phyloP scores from a whole-genome alignment of 192 early-diverging fungal species.

The Chytriomyces confervae region DNA sequence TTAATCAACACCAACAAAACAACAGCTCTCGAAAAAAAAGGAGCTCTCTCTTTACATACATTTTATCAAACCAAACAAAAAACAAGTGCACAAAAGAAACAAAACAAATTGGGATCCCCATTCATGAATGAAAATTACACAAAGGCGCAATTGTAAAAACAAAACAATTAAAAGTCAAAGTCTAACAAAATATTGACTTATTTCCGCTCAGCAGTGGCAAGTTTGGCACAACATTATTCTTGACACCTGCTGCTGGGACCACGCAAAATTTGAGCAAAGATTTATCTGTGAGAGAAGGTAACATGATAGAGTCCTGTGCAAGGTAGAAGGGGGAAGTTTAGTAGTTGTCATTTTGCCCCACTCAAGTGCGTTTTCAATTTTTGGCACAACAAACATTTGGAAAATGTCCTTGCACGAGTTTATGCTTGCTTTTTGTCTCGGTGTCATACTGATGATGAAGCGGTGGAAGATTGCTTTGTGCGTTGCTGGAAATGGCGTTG shows the following conservation, averaged over 20 bases:
- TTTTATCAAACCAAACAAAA: no score
- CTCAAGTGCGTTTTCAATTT: no score
- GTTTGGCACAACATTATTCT: not conserved
- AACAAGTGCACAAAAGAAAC: no score
- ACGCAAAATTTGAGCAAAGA: not conserved
- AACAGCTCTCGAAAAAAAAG: no score
- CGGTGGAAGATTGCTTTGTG: conserved; percentile 5
- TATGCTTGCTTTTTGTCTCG: conserved; percentile 12
- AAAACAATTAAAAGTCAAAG: no score
- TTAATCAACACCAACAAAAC: no score
- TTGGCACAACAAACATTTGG: conserved; percentile 18
- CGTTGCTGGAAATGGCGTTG: not conserved
- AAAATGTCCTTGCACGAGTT: conserved; percentile 13
- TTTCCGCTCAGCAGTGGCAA: conserved; percentile 14
- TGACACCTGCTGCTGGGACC: not conserved
- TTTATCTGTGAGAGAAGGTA: conserved; percentile 24
- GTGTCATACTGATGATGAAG: not conserved
- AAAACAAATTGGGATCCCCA: no score
- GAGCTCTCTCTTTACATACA: no score
- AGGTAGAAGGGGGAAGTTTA: no score
- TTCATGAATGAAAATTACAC: no score
- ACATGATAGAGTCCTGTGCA: conserved; percentile 9
- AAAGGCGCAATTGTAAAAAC: no score
- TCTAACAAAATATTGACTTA: no score
- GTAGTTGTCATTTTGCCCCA: not conserved